Base-by-base conservation (phyloP, 495 filamentous ascomycete species). In the Talaromyces liani region DNA sequence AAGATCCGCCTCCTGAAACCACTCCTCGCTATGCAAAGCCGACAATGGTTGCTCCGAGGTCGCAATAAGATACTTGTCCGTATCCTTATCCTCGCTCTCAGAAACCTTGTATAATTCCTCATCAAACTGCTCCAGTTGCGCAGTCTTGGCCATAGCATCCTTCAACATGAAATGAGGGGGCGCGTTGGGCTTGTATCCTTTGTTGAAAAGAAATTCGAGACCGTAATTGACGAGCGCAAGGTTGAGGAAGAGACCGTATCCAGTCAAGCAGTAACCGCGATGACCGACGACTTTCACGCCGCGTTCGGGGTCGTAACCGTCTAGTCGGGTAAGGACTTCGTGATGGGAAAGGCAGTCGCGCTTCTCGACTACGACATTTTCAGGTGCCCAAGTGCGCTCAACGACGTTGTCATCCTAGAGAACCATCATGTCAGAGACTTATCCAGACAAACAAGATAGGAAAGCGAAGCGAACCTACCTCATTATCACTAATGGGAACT, bases 81-180 rank as follows among this genome's bases (percentile, higher is more conserved):
- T 91, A 67, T 91, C 82, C 58, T 90, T 84, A 53, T 95, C 91
- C 61, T 84, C 81, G 59, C 85, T 84, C 65, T 91, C 89, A 6
- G 91, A 85, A 56, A 98, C 93, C 77, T 98, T 98, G 79, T 98
- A 98, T 45, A 98, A 75, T 70, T 98, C 92, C 73, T 98, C 94
- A 67, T 98, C 94, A 69, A 98, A 98, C 66, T 98, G 90, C 70
- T 93, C 91, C 18, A 98, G 85, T 77, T 98, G 95, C 3, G 94
- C 94, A 1, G 94, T 98, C 80, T 97, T 97, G n/a, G 92, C 94
- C 95, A 98, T 98, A 73, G 90, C 87, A 45, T 96, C 90, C 76
- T 87, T 88, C 59, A 93, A 83, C 94, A 98, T 98, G 79, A 98
- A 96, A 66, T 92, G 92, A 2, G 94, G 94, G 10, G 93, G 91